A percentile compares a stretch with the other conserved stretches of the same genome.
Evolutionary conservation across 2,329 filamentous ascomycete species (phyloP).

Genomic region (Hypoxylon sp.): DNA sequence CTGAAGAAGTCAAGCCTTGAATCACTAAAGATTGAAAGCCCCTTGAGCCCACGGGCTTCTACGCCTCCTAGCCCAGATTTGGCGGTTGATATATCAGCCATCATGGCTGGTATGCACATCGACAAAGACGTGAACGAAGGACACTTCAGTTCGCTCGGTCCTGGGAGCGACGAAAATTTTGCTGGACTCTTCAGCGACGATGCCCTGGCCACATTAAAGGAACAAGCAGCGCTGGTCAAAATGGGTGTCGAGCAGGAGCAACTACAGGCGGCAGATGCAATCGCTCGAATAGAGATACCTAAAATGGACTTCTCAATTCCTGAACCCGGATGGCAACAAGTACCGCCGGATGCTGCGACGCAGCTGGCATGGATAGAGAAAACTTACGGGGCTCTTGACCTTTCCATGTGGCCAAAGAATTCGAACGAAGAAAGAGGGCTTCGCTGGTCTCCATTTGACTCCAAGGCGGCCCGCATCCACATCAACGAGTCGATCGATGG

Average conservation of each 20-base stretch:
- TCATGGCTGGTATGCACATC: slow-evolving; percentile 31
- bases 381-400: slow-evolving; percentile 1
- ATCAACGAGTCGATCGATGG: slow-evolving; percentile 37
- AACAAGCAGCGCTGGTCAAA: slow-evolving; percentile 19
- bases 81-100: slow-evolving; percentile 13
- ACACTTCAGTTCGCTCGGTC: neutral
- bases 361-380: slow-evolving; percentile 34
- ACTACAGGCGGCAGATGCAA: slow-evolving; percentile 38
- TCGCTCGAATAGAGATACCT: slow-evolving; percentile 42
- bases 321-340: slow-evolving; percentile 36
- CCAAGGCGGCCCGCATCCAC: slow-evolving; percentile 22
- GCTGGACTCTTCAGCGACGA: slow-evolving; percentile 25
- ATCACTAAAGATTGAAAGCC: slow-evolving; percentile 40
- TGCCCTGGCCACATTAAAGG: slow-evolving; percentile 25
- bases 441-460: slow-evolving; percentile 42
- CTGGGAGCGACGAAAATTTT: neutral
- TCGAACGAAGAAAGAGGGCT: slow-evolving; percentile 32
- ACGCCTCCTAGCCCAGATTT: slow-evolving; percentile 6
- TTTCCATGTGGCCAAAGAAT: slow-evolving; percentile 31
- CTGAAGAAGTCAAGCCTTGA: slow-evolving; percentile 14
- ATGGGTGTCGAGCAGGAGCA: slow-evolving; percentile 42
- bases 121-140: slow-evolving; percentile 22
- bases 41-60: slow-evolving; percentile 35
- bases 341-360: slow-evolving; percentile 16
- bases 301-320: slow-evolving; percentile 42